Evolutionary conservation across 2,329 filamentous ascomycete species (phyloP), one percentile per base, ranked within the genome.

Genomic region (Venturiaceae sp.): DNA sequence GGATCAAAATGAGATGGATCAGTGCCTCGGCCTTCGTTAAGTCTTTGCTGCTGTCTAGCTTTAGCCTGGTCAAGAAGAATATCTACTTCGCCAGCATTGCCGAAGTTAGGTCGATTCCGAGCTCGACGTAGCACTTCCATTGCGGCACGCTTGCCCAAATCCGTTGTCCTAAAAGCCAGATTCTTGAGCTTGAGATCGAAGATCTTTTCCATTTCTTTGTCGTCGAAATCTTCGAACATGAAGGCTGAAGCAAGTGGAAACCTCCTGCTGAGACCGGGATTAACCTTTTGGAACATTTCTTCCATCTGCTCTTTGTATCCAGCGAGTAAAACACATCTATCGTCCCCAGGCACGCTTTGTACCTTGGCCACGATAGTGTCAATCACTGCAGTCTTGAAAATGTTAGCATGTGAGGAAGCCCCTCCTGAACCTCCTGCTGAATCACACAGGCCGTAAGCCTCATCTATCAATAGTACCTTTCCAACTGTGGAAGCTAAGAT

Each of bases 401-500:
- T 60, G 62, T 84, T 79, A 23, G n/a, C n/a, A n/a, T n/a, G n/a
- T n/a, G n/a, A n/a, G n/a, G n/a, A n/a, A 1, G 71, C 67, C 14
- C 74, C 62, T 1, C 64, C 65, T 2, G 62, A 62, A n/a, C 64
- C 64, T 0, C 66, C 68, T 6, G 68, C 67, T 0, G 73, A 74
- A 1, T 72, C 69, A 50, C 77, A 80, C 0, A 92, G 75, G 34
- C 83, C 83, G 62, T 92, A 92, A 0, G 88, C 88, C 66, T 94
- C 88, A 61, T 92, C 88, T 2, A 92, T 90, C 14, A 92, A 81
- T 0, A 92, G 77, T 0, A 92, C 86, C 62, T 92, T 92, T 0
- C 89, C 88, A 0, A 79, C 62, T 0, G 85, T 83, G 0, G 83
- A 73, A 0, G 80, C 82, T 0, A 92, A 75, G 6, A 92, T 90